phyloP scores from a whole-genome alignment of 2,329 filamentous ascomycete species.

The Beauveria brongniartii region DNA sequence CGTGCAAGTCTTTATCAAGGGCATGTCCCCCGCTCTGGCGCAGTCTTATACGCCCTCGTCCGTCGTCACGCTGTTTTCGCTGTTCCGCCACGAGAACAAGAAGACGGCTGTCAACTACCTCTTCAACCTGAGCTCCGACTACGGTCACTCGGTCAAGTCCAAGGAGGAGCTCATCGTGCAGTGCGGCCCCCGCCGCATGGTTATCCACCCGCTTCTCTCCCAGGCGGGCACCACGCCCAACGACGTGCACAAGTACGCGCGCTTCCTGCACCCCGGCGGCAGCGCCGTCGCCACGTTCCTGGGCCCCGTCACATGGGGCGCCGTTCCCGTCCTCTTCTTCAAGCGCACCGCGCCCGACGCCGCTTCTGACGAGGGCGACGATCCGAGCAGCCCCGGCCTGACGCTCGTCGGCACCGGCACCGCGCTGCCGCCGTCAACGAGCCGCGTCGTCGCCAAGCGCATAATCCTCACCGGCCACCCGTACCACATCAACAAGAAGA shows the following conservation, averaged over 20 bases:
- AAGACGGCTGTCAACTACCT: constrained; percentile 83
- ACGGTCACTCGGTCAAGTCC: constrained; percentile 69
- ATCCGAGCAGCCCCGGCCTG: constrained; percentile 41
- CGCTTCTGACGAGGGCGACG: constrained; percentile 33
- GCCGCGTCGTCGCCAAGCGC: constrained; percentile 83
- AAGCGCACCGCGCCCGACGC: constrained; percentile 45
- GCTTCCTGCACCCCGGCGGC: constrained; percentile 83
- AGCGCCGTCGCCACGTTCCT: constrained; percentile 85
- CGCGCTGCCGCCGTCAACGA: constrained; percentile 66
- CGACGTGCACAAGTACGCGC: constrained; percentile 94
- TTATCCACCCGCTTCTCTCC: constrained; percentile 87
- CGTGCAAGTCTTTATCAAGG: constrained; percentile 68
- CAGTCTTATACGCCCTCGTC: constrained; percentile 38
- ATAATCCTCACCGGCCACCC: constrained; percentile 92
- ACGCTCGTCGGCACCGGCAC: constrained; percentile 82
- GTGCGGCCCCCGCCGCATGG: constrained; percentile 77
- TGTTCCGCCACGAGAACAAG: constrained; percentile 93
- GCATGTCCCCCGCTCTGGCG: constrained; percentile 34
- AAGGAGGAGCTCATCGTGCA: constrained; percentile 91
- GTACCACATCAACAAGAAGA: constrained; percentile 96
- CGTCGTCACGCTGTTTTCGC: constrained; percentile 72
- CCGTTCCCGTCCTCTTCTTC: constrained; percentile 86
- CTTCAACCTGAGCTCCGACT: constrained; percentile 74
- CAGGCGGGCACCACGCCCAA: constrained; percentile 85
- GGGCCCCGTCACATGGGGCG: constrained; percentile 86